A percentile compares a stretch with the other conserved stretches of the same genome.
Evolutionary conservation across 148 eudicot genomes (phyloP).

Genomic region (Salicornia ramosissima): DNA sequence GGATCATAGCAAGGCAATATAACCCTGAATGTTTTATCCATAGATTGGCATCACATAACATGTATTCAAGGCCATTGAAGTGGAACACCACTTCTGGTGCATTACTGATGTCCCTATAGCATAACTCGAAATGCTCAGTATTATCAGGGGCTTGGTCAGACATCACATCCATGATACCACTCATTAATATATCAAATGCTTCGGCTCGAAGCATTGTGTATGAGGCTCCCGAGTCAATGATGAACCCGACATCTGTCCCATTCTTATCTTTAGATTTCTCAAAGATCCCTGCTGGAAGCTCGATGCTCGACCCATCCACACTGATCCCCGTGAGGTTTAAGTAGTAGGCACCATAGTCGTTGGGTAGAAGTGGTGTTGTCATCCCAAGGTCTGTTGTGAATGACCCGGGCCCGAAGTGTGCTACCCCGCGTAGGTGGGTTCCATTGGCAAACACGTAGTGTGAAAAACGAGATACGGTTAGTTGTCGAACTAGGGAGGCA

Average conservation of each 20-base stretch:
- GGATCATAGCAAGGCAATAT: constrained; percentile 27
- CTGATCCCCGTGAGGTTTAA: constrained; percentile 26
- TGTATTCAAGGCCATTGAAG: constrained; percentile 25
- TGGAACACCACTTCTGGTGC: constrained; percentile 33
- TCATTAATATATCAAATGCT: constrained; percentile 25
- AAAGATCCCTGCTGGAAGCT: constrained; percentile 22
- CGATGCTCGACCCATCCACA: constrained; percentile 23
- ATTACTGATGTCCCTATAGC: constrained; percentile 24
- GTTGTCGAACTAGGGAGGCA: constrained; percentile 18
- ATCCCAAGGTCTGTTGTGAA: constrained; percentile 18
- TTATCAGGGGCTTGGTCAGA: constrained; percentile 20
- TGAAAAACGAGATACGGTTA: constrained; percentile 25
- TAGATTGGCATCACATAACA: constrained; percentile 29
- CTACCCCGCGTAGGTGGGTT: constrained; percentile 23
- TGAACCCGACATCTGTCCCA: constrained; percentile 2
- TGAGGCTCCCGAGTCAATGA: constrained; percentile 27
- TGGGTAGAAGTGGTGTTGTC: constrained; percentile 26
- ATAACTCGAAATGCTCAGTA: constrained; percentile 19
- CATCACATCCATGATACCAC: constrained; percentile 22
- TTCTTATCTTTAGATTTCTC: constrained; percentile 16
- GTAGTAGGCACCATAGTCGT: constrained; percentile 17
- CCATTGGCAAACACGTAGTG: constrained; percentile 28
- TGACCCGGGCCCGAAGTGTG: constrained; percentile 21
- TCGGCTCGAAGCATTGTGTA: constrained; percentile 24
- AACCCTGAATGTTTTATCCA: constrained; percentile 24